Base-by-base conservation (phyloP, 176 grass and related monocot genomes). In the Oryza glaberrima region DNA sequence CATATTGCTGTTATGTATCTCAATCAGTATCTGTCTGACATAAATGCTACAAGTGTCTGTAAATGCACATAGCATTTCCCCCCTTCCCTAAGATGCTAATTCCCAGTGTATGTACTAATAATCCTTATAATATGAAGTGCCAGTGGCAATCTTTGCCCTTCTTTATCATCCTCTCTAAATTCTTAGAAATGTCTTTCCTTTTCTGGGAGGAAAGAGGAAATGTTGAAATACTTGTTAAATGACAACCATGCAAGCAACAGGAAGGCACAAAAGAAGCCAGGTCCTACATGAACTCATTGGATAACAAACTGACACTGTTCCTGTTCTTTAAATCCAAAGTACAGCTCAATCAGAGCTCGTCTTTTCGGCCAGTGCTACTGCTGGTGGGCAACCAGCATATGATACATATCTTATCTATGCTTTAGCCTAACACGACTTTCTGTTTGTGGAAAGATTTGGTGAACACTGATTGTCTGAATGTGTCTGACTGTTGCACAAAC, bases 401-500 rank as follows among this genome's bases (percentile, higher is more conserved):
- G 67, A 11, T 10, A 47, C 23, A 76, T 26, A 40, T 81, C 70
- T 85, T 76, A 89, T 69, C 79, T 41, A 14, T 11, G 48, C 25
- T 9, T 32, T 61, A 12, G 26, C 36, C 25, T 69, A 78, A 86
- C 46, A 68, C 79, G 46, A 34, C 28, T 61, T 89, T 73, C 44
- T 78, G 69, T 64, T 82, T 74, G 45, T 86, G 79, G 77, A 65
- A 82, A 89, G 49, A 51, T 85, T 70, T 85, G 70, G 14, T 69
- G 35, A 5, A 43, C 77, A 76, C 70, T 22, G 25, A 45, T n/a
- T 36, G 76, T 58, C 81, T 7, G 69, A 41, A 36, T 49, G 60
- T 19, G 10, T 32, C 86, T 19, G 30, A 70, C 35, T 54, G 44
- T 13, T 73, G 77, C 45, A 10, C 58, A 54, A 9, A 77, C 52